phyloP scores from a whole-genome alignment of 225 moss, liverwort and hornwort genomes.

The Anthoceros angustus region DNA sequence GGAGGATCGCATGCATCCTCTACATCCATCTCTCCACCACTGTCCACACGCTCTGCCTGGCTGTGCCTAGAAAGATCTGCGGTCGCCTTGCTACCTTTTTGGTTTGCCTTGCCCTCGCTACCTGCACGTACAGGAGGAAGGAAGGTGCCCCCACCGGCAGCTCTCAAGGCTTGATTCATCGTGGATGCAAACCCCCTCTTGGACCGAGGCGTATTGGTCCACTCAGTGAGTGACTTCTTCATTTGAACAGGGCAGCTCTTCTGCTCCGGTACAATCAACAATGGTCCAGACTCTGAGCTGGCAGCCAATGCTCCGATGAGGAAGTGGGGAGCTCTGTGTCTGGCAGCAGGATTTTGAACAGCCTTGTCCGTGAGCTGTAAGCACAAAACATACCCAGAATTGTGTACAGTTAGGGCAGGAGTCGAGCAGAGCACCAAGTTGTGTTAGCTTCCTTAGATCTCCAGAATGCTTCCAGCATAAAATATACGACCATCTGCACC shows the following conservation, averaged over 20 bases:
- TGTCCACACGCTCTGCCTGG: background rate
- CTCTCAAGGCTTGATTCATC: background rate
- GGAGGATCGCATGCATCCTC: background rate
- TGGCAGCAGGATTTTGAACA: constrained; percentile 56
- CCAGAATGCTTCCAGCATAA: background rate
- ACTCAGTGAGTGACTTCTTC: constrained; percentile 32
- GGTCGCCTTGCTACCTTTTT: background rate
- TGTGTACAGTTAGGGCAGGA: background rate
- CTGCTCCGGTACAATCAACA: constrained; percentile 44
- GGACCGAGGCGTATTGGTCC: constrained; percentile 41
- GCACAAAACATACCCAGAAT: constrained; percentile 5
- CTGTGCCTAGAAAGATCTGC: background rate
- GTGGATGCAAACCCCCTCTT: constrained; percentile 52
- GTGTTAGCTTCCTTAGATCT: background rate
- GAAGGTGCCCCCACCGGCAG: constrained; percentile 7
- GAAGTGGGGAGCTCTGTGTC: constrained; percentile 74
- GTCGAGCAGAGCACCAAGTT: background rate
- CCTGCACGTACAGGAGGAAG: constrained; percentile 9
- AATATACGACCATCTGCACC: background rate
- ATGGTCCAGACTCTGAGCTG: constrained; percentile 38
- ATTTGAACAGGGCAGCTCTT: constrained; percentile 20
- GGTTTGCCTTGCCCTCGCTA: constrained; percentile 17
- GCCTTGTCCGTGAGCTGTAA: constrained; percentile 71
- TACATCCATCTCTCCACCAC: background rate
- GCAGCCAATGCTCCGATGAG: constrained; percentile 77